Evolutionary conservation across 805 yeast species (phyloP).

Genomic region (Candida oleophila): DNA sequence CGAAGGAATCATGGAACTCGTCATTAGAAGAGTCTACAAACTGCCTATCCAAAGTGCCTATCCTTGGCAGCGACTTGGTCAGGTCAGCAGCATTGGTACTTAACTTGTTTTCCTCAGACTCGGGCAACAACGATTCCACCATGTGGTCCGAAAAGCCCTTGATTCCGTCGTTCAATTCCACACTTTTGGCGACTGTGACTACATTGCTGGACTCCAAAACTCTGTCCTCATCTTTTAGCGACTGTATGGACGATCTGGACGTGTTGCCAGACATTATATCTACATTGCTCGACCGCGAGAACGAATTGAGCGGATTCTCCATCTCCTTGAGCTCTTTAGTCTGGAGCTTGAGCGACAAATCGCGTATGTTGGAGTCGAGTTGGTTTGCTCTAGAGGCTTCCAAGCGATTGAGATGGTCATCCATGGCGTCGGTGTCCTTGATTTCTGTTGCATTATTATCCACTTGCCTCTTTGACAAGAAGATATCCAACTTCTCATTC

Average conservation of each 20-base stretch:
- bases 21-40: conserved; percentile 8
- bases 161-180: conserved; percentile 42
- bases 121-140: conserved; percentile 33
- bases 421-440: conserved; percentile 15
- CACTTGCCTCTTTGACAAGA: conserved; percentile 23
- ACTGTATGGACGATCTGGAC: conserved; percentile 41
- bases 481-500: conserved; percentile 46
- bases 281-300: conserved; percentile 23
- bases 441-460: conserved; percentile 15
- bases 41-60: not conserved
- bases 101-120: not conserved
- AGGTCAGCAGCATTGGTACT: not conserved
- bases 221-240: conserved; percentile 29
- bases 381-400: conserved; percentile 22
- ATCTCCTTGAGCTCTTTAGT: conserved; percentile 13
- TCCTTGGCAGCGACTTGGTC: not conserved
- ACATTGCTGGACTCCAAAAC: conserved; percentile 19
- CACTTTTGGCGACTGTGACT: conserved; percentile 21
- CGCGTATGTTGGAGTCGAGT: conserved; percentile 33
- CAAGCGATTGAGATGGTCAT: conserved; percentile 33
- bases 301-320: conserved; percentile 34
- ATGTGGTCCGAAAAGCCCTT: conserved; percentile 40
- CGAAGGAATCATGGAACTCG: conserved; percentile 28
- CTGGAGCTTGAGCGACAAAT: conserved; percentile 30
- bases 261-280: conserved; percentile 32